Base-by-base conservation (phyloP, 2,329 filamentous ascomycete genomes). In the Colletotrichum tofieldiae region DNA sequence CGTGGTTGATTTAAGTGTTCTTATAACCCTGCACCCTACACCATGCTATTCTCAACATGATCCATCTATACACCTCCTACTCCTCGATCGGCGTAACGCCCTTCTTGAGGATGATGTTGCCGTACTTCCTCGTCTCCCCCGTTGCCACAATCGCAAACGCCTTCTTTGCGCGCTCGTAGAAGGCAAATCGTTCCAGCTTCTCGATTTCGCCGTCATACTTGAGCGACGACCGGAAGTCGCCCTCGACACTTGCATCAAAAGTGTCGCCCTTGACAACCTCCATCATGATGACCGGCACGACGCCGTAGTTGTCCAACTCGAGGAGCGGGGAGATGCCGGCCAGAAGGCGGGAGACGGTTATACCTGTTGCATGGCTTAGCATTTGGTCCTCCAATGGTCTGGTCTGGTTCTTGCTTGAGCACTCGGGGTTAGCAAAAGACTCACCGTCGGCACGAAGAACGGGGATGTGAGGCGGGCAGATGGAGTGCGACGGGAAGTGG, bases 221-320 rank as follows among this genome's bases (percentile, higher is more conserved):
- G 23, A 72, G 65, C 59, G 69, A 54, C 0, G 60, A 39, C 2
- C 69, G 61, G 2, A 72, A 72, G 23, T 72, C 69, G n/a, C 51
- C 29, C 65, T 72, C 69, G n/a, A 72, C 69, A 23, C 52, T 69
- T 5, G 69, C 69, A 29, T 72, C 65, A 29, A 49, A 45, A 47
- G 69, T 72, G 65, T 72, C 69, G 45, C 69, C 69, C 69, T 69
- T 58, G 45, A 72, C 69, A 35, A 72, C 69, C 65, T 72, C 65
- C 69, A 72, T 72, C 65, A 72, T 72, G 65, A 72, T 16, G 29
- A 72, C 69, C 20, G 69, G 69, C 26, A 72, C 69, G 47, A 71
- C 63, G 59, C 65, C 69, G 59, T 72, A 72, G 45, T 63, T 72
- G 65, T 72, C 69, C 49, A 72, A 59, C 37, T 72, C 69, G 29